phyloP scores from a whole-genome alignment of 2,329 filamentous ascomycete genomes.

The Penicillium palitans region DNA sequence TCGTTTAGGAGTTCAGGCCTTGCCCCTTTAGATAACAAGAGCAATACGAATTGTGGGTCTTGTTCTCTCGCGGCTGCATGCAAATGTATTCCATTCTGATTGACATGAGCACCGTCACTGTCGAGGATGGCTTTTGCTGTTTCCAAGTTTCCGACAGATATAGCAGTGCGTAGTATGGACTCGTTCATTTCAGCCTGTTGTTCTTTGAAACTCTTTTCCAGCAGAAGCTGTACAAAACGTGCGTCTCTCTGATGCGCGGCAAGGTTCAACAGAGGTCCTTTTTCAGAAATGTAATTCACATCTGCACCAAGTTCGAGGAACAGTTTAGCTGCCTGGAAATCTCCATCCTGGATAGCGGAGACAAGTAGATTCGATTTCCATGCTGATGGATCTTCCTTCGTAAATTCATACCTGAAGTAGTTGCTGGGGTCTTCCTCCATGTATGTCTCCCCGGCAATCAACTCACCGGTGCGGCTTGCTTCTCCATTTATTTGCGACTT shows the following conservation, averaged over 20 bases:
- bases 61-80: neutral
- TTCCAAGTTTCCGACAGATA: neutral
- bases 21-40: neutral
- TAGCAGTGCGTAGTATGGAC: neutral
- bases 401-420: neutral
- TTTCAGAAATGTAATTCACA: neutral
- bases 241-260: neutral
- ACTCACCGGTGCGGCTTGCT: neutral
- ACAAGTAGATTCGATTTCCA: neutral
- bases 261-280: neutral
- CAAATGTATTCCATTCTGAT: neutral
- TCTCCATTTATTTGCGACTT: neutral
- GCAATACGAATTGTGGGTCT: neutral
- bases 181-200: neutral
- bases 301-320: neutral
- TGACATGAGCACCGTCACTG: neutral
- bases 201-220: neutral
- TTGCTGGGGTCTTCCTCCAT: neutral
- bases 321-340: neutral
- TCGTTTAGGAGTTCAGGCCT: neutral
- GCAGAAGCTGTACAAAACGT: neutral
- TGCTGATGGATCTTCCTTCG: neutral
- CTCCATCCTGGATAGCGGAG: neutral
- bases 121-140: neutral
- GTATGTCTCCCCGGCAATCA: neutral